A percentile compares a stretch with the other conserved stretches of the same genome.
Conservation (phyloP, 2,329 filamentous ascomycete genomes). For the Clonostachys rhizophaga region DNA sequence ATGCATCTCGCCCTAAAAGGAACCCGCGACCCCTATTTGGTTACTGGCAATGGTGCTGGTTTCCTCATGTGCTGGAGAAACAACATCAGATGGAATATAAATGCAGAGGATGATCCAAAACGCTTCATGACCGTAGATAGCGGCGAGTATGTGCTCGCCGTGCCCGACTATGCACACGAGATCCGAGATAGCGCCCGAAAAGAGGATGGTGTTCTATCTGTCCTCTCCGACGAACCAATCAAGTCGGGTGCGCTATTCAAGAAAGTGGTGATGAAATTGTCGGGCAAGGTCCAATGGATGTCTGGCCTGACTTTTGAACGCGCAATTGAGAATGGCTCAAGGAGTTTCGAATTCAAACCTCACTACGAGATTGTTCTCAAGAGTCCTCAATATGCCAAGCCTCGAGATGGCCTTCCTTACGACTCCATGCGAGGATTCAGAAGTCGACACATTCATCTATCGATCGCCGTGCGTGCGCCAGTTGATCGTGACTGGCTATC, state of each 20-base stretch:
- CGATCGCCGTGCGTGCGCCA: slow-evolving; percentile 84
- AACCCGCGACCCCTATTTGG: slow-evolving; percentile 85
- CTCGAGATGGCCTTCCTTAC: slow-evolving; percentile 55
- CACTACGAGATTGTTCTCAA: slow-evolving; percentile 90
- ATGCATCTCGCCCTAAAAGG: slow-evolving; percentile 91
- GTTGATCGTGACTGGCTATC: slow-evolving; percentile 82
- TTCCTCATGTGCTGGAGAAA: slow-evolving; percentile 99
- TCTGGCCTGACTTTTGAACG: slow-evolving; percentile 90
- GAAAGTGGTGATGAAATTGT: slow-evolving; percentile 98
- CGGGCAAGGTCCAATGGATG: slow-evolving; percentile 91
- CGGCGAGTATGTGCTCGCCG: slow-evolving; percentile 88
- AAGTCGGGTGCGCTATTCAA: slow-evolving; percentile 84
- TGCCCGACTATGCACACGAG: slow-evolving; percentile 89
- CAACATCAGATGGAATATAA: slow-evolving; percentile 83
- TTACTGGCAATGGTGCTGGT: slow-evolving; percentile 88
- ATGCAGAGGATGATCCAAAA: slow-evolving; percentile 79
- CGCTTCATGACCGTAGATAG: slow-evolving; percentile 95
- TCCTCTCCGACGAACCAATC: slow-evolving; percentile 57
- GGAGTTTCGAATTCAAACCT: slow-evolving; percentile 84
- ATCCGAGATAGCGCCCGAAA: slow-evolving; percentile 60
- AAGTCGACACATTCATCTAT: slow-evolving; percentile 94
- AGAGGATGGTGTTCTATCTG: slow-evolving; percentile 51
- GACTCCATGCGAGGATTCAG: slow-evolving; percentile 97
- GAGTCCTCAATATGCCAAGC: slow-evolving; percentile 68
- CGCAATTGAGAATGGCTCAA: slow-evolving; percentile 64